A percentile compares a stretch with the other conserved stretches of the same genome.
phyloP scores from a whole-genome alignment of 805 yeast genomes.

The Cyberlindnera mississippiensis region DNA sequence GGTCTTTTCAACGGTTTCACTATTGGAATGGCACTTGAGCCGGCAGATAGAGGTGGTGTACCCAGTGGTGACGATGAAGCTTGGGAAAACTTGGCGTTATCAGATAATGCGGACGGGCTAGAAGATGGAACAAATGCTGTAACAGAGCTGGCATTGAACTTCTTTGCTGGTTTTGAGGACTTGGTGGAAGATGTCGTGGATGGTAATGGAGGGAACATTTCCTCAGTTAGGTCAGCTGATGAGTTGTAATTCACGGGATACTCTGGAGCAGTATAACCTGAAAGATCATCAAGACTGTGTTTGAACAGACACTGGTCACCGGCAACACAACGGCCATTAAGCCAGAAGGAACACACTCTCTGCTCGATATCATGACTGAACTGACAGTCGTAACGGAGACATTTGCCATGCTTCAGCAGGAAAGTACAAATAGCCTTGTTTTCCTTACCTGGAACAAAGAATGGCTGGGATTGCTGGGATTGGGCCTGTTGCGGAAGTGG shows the following conservation, averaged over 20 bases:
- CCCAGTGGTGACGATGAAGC: constrained; percentile 1
- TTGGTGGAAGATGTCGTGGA: constrained; percentile 1
- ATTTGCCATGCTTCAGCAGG: constrained; percentile 37
- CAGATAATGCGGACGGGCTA: not conserved
- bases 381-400: constrained; percentile 41
- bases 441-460: constrained; percentile 13
- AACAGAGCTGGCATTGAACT: constrained; percentile 5
- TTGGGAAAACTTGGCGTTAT: too few relatives aligned
- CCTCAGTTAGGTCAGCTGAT: constrained; percentile 12
- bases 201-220: constrained; percentile 6
- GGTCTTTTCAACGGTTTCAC: constrained; percentile 24
- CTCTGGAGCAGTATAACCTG: not conserved
- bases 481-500: not conserved
- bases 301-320: constrained; percentile 39
- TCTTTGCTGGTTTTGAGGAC: constrained; percentile 1
- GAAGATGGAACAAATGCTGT: constrained; percentile 4
- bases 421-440: constrained; percentile 36
- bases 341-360: constrained; percentile 45
- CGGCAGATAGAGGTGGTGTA: not conserved
- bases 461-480: constrained; percentile 1
- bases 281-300: constrained; percentile 28
- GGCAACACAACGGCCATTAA: constrained; percentile 40
- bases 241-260: not conserved
- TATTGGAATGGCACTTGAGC: constrained; percentile 14
- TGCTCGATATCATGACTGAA: constrained; percentile 41